Percentiles rank a stretch among this genome's conserved stretches.
Conservation (phyloP, 75 land plant genomes). For the Isoetes taiwanensis region DNA sequence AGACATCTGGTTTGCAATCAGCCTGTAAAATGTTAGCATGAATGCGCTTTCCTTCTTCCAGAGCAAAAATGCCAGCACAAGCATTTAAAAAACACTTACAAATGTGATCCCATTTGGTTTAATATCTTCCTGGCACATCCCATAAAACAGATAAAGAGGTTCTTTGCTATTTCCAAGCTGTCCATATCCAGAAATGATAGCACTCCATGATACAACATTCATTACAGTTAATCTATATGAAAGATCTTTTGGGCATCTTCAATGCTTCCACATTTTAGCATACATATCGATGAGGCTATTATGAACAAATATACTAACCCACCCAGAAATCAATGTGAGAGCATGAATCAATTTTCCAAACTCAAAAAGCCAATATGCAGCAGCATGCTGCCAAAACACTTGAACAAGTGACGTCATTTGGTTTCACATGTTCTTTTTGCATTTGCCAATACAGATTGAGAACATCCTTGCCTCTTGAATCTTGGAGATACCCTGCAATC, state of each 20-base stretch:
- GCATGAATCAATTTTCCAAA: too few species aligned
- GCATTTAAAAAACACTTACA: background rate
- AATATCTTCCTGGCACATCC: background rate
- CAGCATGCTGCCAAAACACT: too few species aligned
- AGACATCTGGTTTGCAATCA: background rate
- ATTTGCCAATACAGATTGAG: too few species aligned
- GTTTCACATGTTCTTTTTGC: too few species aligned
- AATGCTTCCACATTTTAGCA: background rate
- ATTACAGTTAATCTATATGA: background rate
- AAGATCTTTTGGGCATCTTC: background rate
- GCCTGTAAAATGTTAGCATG: background rate
- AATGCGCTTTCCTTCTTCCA: background rate
- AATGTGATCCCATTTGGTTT: constrained; percentile 3
- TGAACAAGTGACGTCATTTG: too few species aligned
- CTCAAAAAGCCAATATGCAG: too few species aligned
- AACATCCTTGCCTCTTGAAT: too few species aligned
- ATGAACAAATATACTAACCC: too few species aligned
- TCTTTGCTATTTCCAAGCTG: background rate
- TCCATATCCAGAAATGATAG: background rate
- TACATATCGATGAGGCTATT: constrained; percentile 1
- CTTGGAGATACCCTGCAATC: too few species aligned
- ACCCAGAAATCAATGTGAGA: too few species aligned
- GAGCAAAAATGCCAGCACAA: background rate
- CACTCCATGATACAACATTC: background rate
- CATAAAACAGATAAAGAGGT: background rate